Conservation (phyloP, 2,329 filamentous ascomycete species). For the Fusarium pseudocircinatum region DNA sequence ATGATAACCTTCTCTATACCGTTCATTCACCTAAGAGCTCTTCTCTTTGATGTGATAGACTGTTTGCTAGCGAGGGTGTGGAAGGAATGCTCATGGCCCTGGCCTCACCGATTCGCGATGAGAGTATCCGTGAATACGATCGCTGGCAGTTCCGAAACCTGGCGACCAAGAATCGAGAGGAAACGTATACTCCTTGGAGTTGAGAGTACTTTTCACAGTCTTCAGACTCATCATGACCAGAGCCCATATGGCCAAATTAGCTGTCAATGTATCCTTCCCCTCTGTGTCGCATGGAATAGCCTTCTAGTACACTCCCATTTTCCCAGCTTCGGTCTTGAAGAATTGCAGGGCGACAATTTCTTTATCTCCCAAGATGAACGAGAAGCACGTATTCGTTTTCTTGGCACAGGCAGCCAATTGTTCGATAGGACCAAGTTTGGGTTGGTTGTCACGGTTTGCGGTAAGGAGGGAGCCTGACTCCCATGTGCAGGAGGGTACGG, state of each 20-base stretch:
- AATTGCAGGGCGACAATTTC: not conserved
- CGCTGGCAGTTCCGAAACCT: not conserved
- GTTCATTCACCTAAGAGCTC: not conserved
- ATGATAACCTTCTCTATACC: not conserved
- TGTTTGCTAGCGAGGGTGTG: no score
- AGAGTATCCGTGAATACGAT: not conserved
- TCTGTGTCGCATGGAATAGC: not conserved
- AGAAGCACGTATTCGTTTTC: not conserved
- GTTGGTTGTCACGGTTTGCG: not conserved
- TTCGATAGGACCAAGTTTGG: not conserved
- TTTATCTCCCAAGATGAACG: not conserved
- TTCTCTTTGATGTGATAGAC: not conserved
- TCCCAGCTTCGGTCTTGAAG: not conserved
- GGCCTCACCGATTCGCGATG: no score
- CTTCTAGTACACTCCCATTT: not conserved
- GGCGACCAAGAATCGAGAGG: not conserved
- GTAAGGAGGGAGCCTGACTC: not conserved
- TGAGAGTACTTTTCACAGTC: accelerated
- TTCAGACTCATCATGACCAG: not conserved
- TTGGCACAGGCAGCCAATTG: not conserved
- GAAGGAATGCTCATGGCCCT: no score
- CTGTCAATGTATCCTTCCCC: not conserved
- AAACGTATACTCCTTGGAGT: accelerated
- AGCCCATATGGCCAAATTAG: not conserved
- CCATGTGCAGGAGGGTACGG: not conserved